These are phyloP conservation scores for Phytophthora foliorum DNA, from an alignment of 352 stramenopile species.

Conservation along the genomic window DNA sequence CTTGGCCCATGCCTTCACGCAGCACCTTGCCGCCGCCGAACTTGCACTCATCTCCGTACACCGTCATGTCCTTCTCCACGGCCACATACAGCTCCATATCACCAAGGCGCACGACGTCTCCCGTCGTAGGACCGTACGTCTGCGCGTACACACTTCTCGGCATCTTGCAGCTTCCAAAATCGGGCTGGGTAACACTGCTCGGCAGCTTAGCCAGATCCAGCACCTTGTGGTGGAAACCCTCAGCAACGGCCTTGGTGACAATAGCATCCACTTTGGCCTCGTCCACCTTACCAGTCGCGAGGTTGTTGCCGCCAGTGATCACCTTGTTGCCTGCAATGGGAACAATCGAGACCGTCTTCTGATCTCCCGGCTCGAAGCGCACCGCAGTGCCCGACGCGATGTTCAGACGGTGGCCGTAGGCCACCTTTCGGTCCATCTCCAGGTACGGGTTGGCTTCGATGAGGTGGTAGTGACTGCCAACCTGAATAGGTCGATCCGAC, in stretches of 20 bases:
- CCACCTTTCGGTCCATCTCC: constrained; percentile 93
- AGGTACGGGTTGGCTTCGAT: constrained; percentile 96
- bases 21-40: constrained; percentile 97
- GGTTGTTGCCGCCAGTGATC: constrained; percentile 91
- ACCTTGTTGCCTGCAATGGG: constrained; percentile 92
- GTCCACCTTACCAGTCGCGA: constrained; percentile 88
- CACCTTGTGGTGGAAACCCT: constrained; percentile 73
- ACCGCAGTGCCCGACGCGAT: constrained; percentile 94
- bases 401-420: constrained; percentile 96
- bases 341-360: constrained; percentile 96
- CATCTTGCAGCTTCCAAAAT: constrained; percentile 59
- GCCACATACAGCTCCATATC: constrained; percentile 94
- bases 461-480: constrained; percentile 97
- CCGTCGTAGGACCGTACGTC: constrained; percentile 94
- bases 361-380: constrained; percentile 97
- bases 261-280: constrained; percentile 62
- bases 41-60: constrained; percentile 90
- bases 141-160: constrained; percentile 87
- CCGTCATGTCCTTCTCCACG: constrained; percentile 92
- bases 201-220: constrained; percentile 42
- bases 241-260: constrained; percentile 53
- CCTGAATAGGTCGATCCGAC: constrained; percentile 95
- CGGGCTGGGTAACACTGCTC: constrained; percentile 29
- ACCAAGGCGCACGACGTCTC: constrained; percentile 94
- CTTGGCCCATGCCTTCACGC: constrained; percentile 85